Base-by-base conservation (phyloP, 345 rosid species). In the Eucalyptus leucophloia region DNA sequence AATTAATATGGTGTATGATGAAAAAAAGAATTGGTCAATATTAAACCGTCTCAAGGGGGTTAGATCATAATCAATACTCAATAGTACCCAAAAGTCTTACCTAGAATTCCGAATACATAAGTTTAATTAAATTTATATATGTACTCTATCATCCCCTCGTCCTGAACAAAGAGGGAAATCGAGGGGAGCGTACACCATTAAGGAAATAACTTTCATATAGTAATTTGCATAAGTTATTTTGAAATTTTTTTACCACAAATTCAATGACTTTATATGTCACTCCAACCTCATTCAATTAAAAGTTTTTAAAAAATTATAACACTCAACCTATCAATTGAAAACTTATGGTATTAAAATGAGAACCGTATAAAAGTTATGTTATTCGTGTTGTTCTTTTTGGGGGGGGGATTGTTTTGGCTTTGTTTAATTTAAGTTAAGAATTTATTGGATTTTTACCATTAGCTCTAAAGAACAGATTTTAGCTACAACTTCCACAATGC, bases 281-380 rank as follows among this genome's bases (percentile, higher is more conserved):
- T 15, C 21, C 3, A 0, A 16, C 40, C 2, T 67, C 77, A 7
- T 19, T 67, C 37, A 16, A n/a, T 21, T 18, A 67, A 67, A 8
- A 8, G 32, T n/a, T 67, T n/a, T 67, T 16, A 1, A 67, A 67
- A 65, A 67, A 67, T 67, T 67, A 67, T 8, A 9, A 9, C 7
- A 16, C 40, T 67, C 23, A 67, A 67, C 3, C 5, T 9, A 9
- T 67, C 12, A 32, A 67, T 67, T 4, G 11, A 16, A n/a, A 67
- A 67, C 11, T 67, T 32, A 16, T n/a, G 5, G 2, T 34, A n/a
- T 32, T 18, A 8, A 49, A 49, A 49, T 2, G 12, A 37, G 1
- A 10, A 8, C 4, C 2, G 0, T 9, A 72, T 3, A 42, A 34
- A 18, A 37, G 26, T 19, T 10, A 11, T 3, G 45, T 5, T 37